Conservation (phyloP, 495 filamentous ascomycete genomes). For the Tuber magnatum region DNA sequence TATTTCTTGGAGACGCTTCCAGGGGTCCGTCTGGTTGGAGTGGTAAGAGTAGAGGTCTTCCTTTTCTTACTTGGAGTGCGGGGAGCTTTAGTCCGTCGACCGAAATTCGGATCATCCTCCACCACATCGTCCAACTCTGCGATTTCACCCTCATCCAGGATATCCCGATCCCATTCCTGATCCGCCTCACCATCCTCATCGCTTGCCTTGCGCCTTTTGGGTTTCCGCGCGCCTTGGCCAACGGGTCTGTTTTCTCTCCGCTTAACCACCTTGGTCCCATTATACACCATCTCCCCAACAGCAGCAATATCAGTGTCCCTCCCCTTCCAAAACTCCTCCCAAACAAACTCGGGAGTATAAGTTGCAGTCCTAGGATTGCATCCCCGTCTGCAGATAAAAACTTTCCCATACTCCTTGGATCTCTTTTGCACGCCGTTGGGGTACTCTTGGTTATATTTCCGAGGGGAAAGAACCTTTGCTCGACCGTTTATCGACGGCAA, state of each 20-base stretch:
- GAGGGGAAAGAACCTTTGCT: constrained; percentile 67
- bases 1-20: constrained; percentile 46
- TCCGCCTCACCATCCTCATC: constrained; percentile 47
- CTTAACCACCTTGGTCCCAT: constrained; percentile 63
- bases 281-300: constrained; percentile 59
- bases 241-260: constrained; percentile 55
- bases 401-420: constrained; percentile 73
- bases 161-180: constrained; percentile 30
- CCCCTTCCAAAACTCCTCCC: constrained; percentile 74
- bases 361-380: constrained; percentile 79
- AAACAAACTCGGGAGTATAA: constrained; percentile 87
- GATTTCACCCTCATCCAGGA: constrained; percentile 17
- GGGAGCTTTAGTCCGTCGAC: constrained; percentile 47
- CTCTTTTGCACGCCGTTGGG: constrained; percentile 69
- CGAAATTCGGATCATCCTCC: constrained; percentile 54
- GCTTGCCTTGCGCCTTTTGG: constrained; percentile 42
- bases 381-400: constrained; percentile 82
- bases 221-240: constrained; percentile 38
- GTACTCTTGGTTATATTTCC: constrained; percentile 58
- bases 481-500: constrained; percentile 87
- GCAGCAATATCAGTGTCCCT: constrained; percentile 53
- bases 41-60: constrained; percentile 43
- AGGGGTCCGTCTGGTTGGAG: constrained; percentile 54
- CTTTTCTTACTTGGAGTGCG: constrained; percentile 45
- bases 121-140: constrained; percentile 21